Conservation (phyloP, 2,329 filamentous ascomycete species). For the Diplocarpon mali region DNA sequence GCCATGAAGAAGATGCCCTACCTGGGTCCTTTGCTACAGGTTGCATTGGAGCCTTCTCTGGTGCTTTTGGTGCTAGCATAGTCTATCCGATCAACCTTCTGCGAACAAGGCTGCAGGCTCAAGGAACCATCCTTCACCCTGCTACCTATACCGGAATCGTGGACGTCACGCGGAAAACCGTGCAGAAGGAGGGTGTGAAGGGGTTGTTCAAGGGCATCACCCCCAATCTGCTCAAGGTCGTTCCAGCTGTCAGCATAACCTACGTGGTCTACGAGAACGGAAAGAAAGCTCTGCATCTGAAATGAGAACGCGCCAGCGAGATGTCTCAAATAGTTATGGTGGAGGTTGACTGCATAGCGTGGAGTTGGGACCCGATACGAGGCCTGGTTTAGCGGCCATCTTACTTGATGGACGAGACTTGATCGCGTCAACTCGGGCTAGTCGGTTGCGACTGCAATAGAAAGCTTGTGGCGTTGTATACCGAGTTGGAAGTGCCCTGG, state of each 20-base stretch:
- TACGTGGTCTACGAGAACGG: slow-evolving; percentile 90
- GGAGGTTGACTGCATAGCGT: no score
- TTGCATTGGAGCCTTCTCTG: slow-evolving; percentile 80
- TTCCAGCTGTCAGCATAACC: slow-evolving; percentile 88
- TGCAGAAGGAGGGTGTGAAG: slow-evolving; percentile 69
- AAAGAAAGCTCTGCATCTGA: slow-evolving; percentile 51
- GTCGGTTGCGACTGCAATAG: neutral
- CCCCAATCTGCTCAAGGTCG: slow-evolving; percentile 91
- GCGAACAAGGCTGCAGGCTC: slow-evolving; percentile 82
- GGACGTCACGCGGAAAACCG: slow-evolving; percentile 77
- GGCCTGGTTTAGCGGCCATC: no score
- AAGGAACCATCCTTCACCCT: slow-evolving; percentile 86
- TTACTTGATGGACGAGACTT: no score
- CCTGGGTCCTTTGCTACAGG: slow-evolving; percentile 78
- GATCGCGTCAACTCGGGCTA: no score
- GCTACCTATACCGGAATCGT: slow-evolving; percentile 82
- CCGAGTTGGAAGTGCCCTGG: neutral
- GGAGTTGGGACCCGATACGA: no score
- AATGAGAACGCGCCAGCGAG: slow-evolving; percentile 3
- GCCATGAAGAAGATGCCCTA: slow-evolving; percentile 72
- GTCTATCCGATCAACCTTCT: slow-evolving; percentile 95
- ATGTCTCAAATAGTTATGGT: no score
- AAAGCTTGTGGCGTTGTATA: slow-evolving; percentile 1
- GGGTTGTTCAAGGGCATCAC: slow-evolving; percentile 93
- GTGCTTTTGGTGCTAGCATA: slow-evolving; percentile 82